Evolutionary conservation across 2,329 filamentous ascomycete genomes (phyloP), one percentile per base, ranked within the genome.

Genomic region (Trichoderma arundinaceum): DNA sequence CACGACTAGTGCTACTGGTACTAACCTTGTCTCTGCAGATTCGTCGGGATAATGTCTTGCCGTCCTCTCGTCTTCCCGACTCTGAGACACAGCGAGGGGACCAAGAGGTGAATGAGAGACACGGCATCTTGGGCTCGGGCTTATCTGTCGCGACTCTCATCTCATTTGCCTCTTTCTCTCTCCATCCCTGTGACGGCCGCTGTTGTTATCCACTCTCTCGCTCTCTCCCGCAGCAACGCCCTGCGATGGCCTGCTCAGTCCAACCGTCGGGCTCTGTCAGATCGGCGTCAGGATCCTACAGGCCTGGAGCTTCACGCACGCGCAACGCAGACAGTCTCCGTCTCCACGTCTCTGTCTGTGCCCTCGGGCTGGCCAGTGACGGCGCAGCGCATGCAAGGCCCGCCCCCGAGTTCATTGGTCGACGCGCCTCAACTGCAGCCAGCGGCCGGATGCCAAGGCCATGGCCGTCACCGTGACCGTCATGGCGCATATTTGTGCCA

Each of bases 361-460:
- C 15, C 35, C 12, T 43, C 53, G 13, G 17, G 38, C 39, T 43
- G 39, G n/a, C n/a, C 22, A 13, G 13, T 9, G 5, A 39, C 39
- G 22, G 22, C 2, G 22, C 22, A 28, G 22, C 22, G 5, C 41
- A 32, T 44, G 54, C 54, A 44, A 58, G 54, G 54, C 33, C 54
- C 54, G 15, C 6, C 22, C 10, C 22, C 15, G 7, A 58, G 38
- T 15, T 38, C 13, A 28, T 54, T 38, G 28, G 52, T 7, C 44
- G 2, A 64, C 43, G 52, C 52, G 33, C 43, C 32, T 54, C 17
- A 19, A 17, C 51, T 49, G 48, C 59, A 22, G 49, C 49, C 49
- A n/a, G 12, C 28, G 22, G 28, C 52, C 15, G 32, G 15, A n/a
- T 41, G 52, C 52, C 52, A 54, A 38, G 49, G 22, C 12, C 38